These are phyloP conservation scores for Colletotrichum graminicola DNA, from an alignment of 2,329 filamentous ascomycete species.

Conservation along the genomic window DNA sequence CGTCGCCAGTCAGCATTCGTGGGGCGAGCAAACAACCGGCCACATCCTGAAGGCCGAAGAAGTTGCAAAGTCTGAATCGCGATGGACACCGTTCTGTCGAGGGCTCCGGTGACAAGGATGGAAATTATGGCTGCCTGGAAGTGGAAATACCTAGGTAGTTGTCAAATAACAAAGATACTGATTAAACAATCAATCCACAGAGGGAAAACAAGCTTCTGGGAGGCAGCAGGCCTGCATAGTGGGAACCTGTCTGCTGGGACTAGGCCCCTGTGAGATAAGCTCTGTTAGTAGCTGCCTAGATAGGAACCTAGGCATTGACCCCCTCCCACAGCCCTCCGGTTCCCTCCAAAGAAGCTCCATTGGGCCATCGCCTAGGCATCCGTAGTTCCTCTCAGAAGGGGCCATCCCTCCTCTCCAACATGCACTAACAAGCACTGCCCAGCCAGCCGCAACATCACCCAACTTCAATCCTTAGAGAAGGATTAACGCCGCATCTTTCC, in stretches of 20 bases:
- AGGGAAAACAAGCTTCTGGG: slow-evolving; percentile 22
- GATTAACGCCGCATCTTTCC: neutral
- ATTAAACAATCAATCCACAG: neutral
- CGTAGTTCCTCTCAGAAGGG: no score
- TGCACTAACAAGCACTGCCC: slow-evolving; percentile 1
- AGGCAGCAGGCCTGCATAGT: neutral
- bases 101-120: neutral
- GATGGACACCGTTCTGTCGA: neutral
- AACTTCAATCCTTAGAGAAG: neutral
- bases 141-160: slow-evolving; percentile 3
- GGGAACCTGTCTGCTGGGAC: neutral
- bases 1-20: neutral
- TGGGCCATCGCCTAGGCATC: no score
- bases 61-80: neutral
- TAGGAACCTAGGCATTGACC: no score
- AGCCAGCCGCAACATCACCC: neutral
- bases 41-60: neutral
- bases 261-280: slow-evolving; percentile 11
- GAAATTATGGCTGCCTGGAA: slow-evolving; percentile 18
- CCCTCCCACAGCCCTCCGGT: slow-evolving; percentile 13
- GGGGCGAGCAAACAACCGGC: neutral
- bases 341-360: slow-evolving; percentile 1
- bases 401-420: neutral
- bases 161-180: neutral
- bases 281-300: neutral